Percentiles rank a stretch among this genome's conserved stretches.
phyloP scores from a whole-genome alignment of 164 flowering plant genomes.

The Chloranthus sessilifolius region DNA sequence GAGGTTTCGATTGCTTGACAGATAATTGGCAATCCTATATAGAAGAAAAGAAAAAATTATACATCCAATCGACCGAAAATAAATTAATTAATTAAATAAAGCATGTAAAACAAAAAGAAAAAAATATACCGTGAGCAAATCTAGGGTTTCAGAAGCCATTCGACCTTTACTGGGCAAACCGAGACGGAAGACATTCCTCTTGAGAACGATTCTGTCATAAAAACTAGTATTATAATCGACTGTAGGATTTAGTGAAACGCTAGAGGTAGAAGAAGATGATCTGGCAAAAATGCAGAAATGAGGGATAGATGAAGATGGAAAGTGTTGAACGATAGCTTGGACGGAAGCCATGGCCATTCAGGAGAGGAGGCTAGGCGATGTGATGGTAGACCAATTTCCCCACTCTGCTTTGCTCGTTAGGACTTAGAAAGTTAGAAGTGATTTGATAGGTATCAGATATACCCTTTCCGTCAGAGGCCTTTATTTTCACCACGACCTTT shows the following conservation, averaged over 20 bases:
- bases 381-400: too few species aligned
- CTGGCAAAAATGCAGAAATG: not conserved
- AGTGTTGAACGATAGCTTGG: not conserved
- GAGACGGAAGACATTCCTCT: constrained; percentile 63
- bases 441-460: too few species aligned
- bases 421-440: too few species aligned
- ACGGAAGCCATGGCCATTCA: not conserved
- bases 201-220: constrained; percentile 3
- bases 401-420: too few species aligned
- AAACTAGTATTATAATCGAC: not conserved
- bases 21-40: constrained; percentile 87
- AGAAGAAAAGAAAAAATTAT: not conserved
- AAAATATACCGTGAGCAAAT: constrained; percentile 68
- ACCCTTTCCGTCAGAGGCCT: too few species aligned
- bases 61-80: not conserved
- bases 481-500: too few species aligned
- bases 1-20: constrained; percentile 82
- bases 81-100: not conserved
- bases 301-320: not conserved
- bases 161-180: constrained; percentile 97
- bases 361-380: too few species aligned
- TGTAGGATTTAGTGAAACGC: not conserved
- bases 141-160: constrained; percentile 77
- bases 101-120: not conserved
- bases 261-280: not conserved